Evolutionary conservation across 805 yeast species (phyloP).

Genomic region (Ogataea henricii): DNA sequence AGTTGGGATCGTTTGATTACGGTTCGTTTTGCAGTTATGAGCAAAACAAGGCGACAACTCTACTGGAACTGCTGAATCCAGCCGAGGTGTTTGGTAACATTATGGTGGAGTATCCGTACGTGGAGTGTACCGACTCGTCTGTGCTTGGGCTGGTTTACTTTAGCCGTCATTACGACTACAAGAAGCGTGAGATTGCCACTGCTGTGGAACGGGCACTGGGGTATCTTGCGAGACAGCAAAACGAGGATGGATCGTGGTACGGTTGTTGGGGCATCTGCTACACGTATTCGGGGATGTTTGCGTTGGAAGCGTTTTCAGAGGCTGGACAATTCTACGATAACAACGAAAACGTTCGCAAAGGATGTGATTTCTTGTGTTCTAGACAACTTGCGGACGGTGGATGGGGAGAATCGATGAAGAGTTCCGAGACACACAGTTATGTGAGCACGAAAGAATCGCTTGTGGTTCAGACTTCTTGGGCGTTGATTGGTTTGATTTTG

Average conservation of each 20-base stretch:
- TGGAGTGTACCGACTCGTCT: conserved; percentile 96
- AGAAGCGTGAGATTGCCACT: conserved; percentile 60
- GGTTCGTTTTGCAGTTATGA: conserved; percentile 96
- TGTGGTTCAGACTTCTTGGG: conserved; percentile 94
- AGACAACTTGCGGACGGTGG: conserved; percentile 91
- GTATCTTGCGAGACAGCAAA: conserved; percentile 70
- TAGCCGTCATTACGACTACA: conserved; percentile 63
- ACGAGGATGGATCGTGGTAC: conserved; percentile 91
- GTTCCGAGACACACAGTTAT: conserved; percentile 78
- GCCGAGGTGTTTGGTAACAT: conserved; percentile 98
- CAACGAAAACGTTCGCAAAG: conserved; percentile 62
- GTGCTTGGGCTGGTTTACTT: conserved; percentile 87
- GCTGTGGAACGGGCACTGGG: conserved; percentile 74
- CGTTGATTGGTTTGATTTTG: conserved; percentile 72
- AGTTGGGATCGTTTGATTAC: conserved; percentile 54
- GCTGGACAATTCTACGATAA: conserved; percentile 65
- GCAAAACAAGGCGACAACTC: conserved; percentile 74
- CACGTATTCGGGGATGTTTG: conserved; percentile 97
- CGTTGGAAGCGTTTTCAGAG: conserved; percentile 83
- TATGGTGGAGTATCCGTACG: conserved; percentile 98
- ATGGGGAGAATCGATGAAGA: conserved; percentile 95
- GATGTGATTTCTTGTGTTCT: conserved; percentile 80
- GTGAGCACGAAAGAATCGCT: conserved; percentile 60
- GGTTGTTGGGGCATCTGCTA: conserved; percentile 98
- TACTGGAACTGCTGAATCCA: conserved; percentile 80